These are phyloP conservation scores for Pyracantha coccinea DNA, from an alignment of 331 rosid genomes.

Conservation along the genomic window DNA sequence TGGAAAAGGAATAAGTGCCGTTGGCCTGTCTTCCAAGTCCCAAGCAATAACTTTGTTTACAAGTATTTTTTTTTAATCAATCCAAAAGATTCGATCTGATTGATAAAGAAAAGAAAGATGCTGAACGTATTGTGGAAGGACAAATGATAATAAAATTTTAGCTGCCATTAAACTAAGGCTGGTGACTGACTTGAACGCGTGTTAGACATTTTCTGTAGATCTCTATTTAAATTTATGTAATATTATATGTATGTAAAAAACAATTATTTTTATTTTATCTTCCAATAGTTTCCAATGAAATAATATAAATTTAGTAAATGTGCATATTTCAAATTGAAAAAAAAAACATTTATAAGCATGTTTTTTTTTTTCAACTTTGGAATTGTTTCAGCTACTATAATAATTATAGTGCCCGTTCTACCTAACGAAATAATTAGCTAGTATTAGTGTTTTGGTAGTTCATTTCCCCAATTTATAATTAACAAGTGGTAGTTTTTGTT, in stretches of 20 bases:
- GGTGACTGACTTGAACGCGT: background rate
- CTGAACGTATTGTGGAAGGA: background rate
- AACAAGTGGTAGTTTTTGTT: background rate
- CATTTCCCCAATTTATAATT: background rate
- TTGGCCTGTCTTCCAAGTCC: background rate
- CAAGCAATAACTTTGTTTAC: background rate
- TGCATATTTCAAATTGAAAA: background rate
- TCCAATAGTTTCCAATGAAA: background rate
- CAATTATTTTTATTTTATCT: background rate
- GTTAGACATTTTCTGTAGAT: background rate
- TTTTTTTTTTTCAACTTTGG: no score
- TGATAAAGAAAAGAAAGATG: background rate
- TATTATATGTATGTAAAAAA: no score
- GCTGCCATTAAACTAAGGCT: background rate
- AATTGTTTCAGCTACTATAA: no score
- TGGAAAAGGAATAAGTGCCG: background rate
- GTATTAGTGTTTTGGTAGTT: background rate
- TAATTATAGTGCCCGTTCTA: background rate
- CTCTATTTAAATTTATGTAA: background rate
- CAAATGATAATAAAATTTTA: background rate
- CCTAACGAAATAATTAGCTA: conserved; percentile 5
- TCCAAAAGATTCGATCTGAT: background rate
- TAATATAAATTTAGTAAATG: background rate
- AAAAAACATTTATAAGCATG: no score
- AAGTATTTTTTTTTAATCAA: background rate